A percentile compares a stretch with the other conserved stretches of the same genome.
Conservation (phyloP, 495 filamentous ascomycete genomes). For the Podospora australis region DNA sequence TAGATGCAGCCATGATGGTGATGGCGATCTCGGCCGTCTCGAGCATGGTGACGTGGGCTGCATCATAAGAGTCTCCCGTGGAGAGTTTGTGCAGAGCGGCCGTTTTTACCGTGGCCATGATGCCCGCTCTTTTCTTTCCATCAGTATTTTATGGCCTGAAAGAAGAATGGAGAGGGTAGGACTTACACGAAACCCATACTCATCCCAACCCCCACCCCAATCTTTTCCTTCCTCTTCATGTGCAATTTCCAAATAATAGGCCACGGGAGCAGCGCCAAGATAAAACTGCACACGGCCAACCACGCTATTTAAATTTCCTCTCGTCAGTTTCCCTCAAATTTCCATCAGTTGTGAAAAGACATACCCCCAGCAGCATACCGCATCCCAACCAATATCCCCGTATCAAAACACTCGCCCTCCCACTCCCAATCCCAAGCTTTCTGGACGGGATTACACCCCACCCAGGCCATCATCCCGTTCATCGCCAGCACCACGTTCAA, state of each 20-base stretch:
- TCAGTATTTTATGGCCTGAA: too few relatives aligned
- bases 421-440: slow-evolving; percentile 14
- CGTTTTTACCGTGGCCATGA: too few relatives aligned
- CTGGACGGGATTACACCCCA: slow-evolving; percentile 23
- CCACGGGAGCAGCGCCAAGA: slow-evolving; percentile 33
- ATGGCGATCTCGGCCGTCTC: not conserved
- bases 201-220: slow-evolving; percentile 35
- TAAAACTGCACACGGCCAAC: slow-evolving; percentile 28
- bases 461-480: slow-evolving; percentile 25
- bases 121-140: too few relatives aligned
- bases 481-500: slow-evolving; percentile 21
- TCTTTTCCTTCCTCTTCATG: slow-evolving; percentile 31
- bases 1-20: not conserved
- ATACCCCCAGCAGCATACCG: too few relatives aligned
- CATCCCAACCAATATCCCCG: slow-evolving; percentile 6
- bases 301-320: slow-evolving; percentile 15
- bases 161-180: too few relatives aligned
- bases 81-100: too few relatives aligned
- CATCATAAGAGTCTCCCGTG: too few relatives aligned
- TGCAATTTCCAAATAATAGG: slow-evolving; percentile 26
- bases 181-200: slow-evolving; percentile 37
- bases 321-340: too few relatives aligned
- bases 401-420: slow-evolving; percentile 16
- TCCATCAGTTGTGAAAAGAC: too few relatives aligned
- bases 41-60: not conserved